phyloP scores from a whole-genome alignment of 495 filamentous ascomycete species.

The Penicillium alfredii region DNA sequence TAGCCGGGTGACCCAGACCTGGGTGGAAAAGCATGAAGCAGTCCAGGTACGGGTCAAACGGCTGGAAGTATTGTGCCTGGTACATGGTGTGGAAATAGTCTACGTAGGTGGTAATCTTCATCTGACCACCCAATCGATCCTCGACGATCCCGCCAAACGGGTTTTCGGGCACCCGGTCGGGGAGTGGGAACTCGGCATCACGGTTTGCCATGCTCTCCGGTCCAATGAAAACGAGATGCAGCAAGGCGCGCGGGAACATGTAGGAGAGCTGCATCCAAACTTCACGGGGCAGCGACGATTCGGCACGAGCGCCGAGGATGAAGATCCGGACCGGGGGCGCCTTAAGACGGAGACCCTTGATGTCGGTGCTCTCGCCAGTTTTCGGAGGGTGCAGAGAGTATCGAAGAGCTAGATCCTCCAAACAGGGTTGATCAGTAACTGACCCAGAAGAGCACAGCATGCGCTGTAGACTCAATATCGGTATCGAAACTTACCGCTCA shows the following conservation, averaged over 20 bases:
- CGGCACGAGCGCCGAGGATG: constrained; percentile 89
- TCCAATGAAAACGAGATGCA: constrained; percentile 88
- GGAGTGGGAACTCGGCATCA: constrained; percentile 83
- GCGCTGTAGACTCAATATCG: not conserved
- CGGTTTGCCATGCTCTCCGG: constrained; percentile 92
- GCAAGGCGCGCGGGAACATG: constrained; percentile 71
- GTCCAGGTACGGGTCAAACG: constrained; percentile 97
- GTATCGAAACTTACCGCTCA: constrained; percentile 61
- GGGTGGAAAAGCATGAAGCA: constrained; percentile 95
- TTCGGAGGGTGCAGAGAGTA: constrained; percentile 88
- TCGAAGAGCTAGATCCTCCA: constrained; percentile 79
- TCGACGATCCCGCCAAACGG: constrained; percentile 92
- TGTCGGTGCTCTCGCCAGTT: constrained; percentile 63
- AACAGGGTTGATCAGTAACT: too few species aligned
- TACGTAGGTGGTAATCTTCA: constrained; percentile 96
- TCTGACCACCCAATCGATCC: constrained; percentile 69
- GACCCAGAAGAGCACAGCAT: too few species aligned
- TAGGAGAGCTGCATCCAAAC: constrained; percentile 89
- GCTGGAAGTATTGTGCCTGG: constrained; percentile 77
- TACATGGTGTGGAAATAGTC: constrained; percentile 98
- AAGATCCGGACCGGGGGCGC: constrained; percentile 88
- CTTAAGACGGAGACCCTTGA: constrained; percentile 73
- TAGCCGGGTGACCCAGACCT: constrained; percentile 87
- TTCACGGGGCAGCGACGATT: constrained; percentile 89
- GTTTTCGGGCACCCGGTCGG: constrained; percentile 72